phyloP scores from a whole-genome alignment of 2,329 filamentous ascomycete genomes.

The Xylaria sp. region DNA sequence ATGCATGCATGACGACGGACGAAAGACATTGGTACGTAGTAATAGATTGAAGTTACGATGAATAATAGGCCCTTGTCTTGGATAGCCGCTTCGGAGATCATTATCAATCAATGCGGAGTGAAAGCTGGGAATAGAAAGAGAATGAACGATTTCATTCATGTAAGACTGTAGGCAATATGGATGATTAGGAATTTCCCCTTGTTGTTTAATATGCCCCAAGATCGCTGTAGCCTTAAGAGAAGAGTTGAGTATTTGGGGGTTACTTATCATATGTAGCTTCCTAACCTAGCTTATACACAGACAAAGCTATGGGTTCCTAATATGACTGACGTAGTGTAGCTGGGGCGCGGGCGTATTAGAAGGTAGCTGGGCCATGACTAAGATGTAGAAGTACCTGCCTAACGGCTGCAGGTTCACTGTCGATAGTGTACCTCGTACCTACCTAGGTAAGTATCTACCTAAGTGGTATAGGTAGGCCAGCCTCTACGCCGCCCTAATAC shows the following conservation, averaged over 20 bases:
- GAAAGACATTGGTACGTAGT: background rate
- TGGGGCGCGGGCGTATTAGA: no score
- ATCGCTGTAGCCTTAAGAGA: no score
- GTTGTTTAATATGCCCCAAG: no score
- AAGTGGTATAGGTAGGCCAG: no score
- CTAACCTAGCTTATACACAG: no score
- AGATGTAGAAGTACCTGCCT: background rate
- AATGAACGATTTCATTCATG: background rate
- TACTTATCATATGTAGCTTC: no score
- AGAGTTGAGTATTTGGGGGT: no score
- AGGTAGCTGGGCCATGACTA: background rate
- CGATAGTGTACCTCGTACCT: background rate
- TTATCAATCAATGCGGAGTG: background rate
- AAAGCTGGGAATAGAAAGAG: slow-evolving; percentile 3
- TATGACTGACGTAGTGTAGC: no score
- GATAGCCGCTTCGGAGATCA: slow-evolving; percentile 24
- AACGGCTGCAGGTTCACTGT: background rate
- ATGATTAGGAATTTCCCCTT: slow-evolving; percentile 1
- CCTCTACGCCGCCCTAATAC: no score
- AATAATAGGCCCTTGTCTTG: slow-evolving; percentile 6
- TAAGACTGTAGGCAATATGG: slow-evolving; percentile 12
- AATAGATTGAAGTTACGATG: slow-evolving; percentile 22
- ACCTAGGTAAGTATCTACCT: no score
- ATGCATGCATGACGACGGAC: slow-evolving; percentile 18
- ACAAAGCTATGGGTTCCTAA: no score